These are phyloP conservation scores for Vanrija sp. DNA, from an alignment of 1,284 basidiomycete genomes.

Conservation along the genomic window DNA sequence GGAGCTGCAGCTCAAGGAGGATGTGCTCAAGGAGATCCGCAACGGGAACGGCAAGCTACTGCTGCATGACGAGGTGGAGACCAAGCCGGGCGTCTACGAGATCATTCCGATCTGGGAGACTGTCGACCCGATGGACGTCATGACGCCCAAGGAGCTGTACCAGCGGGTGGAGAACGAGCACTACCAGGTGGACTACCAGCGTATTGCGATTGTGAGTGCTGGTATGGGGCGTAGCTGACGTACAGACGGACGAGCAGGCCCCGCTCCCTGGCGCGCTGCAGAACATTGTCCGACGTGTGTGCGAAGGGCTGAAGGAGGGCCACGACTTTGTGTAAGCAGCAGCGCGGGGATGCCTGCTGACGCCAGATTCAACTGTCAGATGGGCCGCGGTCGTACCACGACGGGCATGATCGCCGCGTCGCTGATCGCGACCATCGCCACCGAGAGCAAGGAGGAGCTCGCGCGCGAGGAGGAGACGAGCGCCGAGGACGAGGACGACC, in stretches of 20 bases:
- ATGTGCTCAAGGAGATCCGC: conserved; percentile 76
- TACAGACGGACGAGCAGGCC: conserved; percentile 90
- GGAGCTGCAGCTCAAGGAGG: conserved; percentile 84
- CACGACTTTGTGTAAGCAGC: conserved; percentile 75
- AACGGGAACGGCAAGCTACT: conserved; percentile 75
- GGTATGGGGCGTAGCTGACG: not conserved
- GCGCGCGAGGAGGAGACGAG: conserved; percentile 37
- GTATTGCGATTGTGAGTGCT: conserved; percentile 71
- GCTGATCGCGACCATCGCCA: conserved; percentile 73
- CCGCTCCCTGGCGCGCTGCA: conserved; percentile 80
- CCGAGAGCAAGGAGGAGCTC: conserved; percentile 31
- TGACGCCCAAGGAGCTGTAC: conserved; percentile 73
- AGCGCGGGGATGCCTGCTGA: not conserved
- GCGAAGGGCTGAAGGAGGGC: conserved; percentile 58
- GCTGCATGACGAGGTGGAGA: conserved; percentile 93
- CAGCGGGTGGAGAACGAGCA: conserved; percentile 58
- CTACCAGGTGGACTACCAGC: conserved; percentile 80
- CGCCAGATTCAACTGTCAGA: conserved; percentile 50
- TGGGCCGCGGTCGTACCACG: conserved; percentile 58
- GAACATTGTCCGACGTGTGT: conserved; percentile 70
- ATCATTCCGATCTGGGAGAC: conserved; percentile 85
- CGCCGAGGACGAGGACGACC: conserved; percentile 43
- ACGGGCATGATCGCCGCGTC: conserved; percentile 91
- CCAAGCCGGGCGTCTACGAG: conserved; percentile 80
- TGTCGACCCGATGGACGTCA: conserved; percentile 76